These are phyloP conservation scores for Salvia miltiorrhiza DNA, from an alignment of 257 asterid species.

Conservation along the genomic window DNA sequence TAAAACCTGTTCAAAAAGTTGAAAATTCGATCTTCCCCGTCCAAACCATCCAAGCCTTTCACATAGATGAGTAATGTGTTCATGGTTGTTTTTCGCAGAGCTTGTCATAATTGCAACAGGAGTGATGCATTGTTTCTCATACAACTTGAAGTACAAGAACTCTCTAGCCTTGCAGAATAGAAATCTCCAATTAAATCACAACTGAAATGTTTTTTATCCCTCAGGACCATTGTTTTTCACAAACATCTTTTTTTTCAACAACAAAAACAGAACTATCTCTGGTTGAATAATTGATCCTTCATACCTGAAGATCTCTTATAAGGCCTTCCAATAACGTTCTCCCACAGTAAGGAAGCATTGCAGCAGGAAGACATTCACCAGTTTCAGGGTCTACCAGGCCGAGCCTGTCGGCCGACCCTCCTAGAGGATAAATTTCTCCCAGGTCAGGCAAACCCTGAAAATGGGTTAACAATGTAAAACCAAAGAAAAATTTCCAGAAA, in stretches of 20 bases:
- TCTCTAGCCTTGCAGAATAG: slow-evolving; percentile 81
- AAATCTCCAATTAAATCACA: slow-evolving; percentile 26
- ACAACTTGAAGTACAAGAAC: slow-evolving; percentile 90
- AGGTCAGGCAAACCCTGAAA: slow-evolving; percentile 96
- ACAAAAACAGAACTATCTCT: slow-evolving; percentile 4
- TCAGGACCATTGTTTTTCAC: slow-evolving; percentile 15
- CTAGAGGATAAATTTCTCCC: slow-evolving; percentile 98
- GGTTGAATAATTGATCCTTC: slow-evolving; percentile 6
- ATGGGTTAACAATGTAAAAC: slow-evolving; percentile 35
- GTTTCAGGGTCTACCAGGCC: slow-evolving; percentile 84
- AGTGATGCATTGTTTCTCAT: slow-evolving; percentile 84
- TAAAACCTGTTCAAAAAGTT: slow-evolving; percentile 84
- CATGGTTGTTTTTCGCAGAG: slow-evolving; percentile 83
- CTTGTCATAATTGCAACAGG: slow-evolving; percentile 99
- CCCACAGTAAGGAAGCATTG: slow-evolving; percentile 98
- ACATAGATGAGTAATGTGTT: slow-evolving; percentile 65
- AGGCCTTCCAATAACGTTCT: slow-evolving; percentile 93
- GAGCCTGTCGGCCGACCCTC: slow-evolving; percentile 98
- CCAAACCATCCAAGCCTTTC: slow-evolving; percentile 88
- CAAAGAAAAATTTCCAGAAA: slow-evolving; percentile 17
- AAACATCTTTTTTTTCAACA: slow-evolving; percentile 2
- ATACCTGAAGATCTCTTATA: slow-evolving; percentile 98
- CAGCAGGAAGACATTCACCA: slow-evolving; percentile 98
- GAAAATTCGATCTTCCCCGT: slow-evolving; percentile 78
- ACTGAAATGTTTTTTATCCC: neutral